Percentiles rank a stretch among this genome's conserved stretches.
Evolutionary conservation across 352 stramenopile species (phyloP).

Genomic region (Blastocystis hominis): DNA sequence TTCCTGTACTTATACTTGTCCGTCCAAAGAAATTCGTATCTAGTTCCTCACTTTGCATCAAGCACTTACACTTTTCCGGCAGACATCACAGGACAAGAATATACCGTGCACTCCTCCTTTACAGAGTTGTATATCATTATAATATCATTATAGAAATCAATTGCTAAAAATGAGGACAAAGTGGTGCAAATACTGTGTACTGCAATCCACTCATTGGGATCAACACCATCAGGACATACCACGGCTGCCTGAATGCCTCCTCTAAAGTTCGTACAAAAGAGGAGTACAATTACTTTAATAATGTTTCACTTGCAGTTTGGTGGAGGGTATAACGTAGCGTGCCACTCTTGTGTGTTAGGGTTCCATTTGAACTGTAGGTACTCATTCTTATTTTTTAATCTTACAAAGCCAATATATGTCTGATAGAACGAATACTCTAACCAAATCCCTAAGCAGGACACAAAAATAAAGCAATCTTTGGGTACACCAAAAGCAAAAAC

Average conservation of each 20-base stretch:
- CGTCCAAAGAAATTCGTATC: conserved; percentile 45
- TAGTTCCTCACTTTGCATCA: not conserved
- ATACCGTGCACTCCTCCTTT: conserved; percentile 8
- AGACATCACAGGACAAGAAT: conserved; percentile 22
- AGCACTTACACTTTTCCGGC: not conserved
- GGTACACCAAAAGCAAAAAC: not conserved
- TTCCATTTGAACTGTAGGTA: not conserved
- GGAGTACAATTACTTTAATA: not conserved
- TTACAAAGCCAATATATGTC: not conserved
- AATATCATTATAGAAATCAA: conserved; percentile 52
- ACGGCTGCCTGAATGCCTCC: conserved; percentile 12
- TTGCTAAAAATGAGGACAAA: not conserved
- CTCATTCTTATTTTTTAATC: not conserved
- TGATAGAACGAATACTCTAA: not conserved
- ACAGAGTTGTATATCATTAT: not conserved
- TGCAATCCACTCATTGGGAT: conserved; percentile 50
- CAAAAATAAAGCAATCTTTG: not conserved
- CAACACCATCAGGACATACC: conserved; percentile 22
- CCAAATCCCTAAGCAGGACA: not conserved
- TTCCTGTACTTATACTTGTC: not conserved
- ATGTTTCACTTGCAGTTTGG: not conserved
- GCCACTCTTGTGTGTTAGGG: not conserved
- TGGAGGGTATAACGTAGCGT: conserved; percentile 12
- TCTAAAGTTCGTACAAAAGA: not conserved
- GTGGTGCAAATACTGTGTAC: not conserved